Base-by-base conservation (phyloP, 1,284 basidiomycete genomes). In the Moesziomyces sp. region DNA sequence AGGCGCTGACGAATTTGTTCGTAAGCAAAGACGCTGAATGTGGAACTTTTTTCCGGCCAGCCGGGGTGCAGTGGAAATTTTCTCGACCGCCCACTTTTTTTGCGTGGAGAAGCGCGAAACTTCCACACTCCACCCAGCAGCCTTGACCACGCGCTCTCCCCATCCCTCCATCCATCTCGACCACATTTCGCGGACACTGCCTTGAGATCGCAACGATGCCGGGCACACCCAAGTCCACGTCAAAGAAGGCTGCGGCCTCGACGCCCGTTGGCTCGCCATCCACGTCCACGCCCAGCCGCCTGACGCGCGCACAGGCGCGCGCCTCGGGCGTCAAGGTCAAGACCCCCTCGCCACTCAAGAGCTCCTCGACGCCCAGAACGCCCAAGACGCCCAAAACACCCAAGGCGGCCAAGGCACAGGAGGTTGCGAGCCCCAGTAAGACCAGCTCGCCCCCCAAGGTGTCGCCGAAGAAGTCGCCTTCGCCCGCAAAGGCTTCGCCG, bases 261-360 rank as follows among this genome's bases (percentile, higher is more conserved):
- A 50, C 61, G 8, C 50, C 61, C 16, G 58, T 63, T 9, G 45
- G 52, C 5, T 54, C 52, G 7, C 38, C 63, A 14, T n/a, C 64
- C 14, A 26, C 52, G 13, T 24, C 44, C 18, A 60, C 70, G 6
- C 70, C 70, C 1, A 48, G 53, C 42, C 63, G 70, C 42, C 30
- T 73, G 60, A 73, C 70, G 9, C 45, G 70, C 2, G 59, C 70
- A 9, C 70, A 73, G 40, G 70, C 70, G 2, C 56, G 57, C 13
- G 70, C 64, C 35, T 47, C 64, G 10, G 64, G 60, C 16, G 49
- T 35, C 52, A 58, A 58, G 47, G 59, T 67, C 53, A 59, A 50
- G 40, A 68, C 70, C 7, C 63, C 63, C 16, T 73, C 70, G 10
- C 70, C 70, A 18, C 34, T 60, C 46, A 73, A 73, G 24, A 73